A percentile compares a stretch with the other conserved stretches of the same genome.
These are phyloP conservation scores for Pythium aphanidermatum DNA, from an alignment of 352 stramenopile genomes.

Conservation along the genomic window DNA sequence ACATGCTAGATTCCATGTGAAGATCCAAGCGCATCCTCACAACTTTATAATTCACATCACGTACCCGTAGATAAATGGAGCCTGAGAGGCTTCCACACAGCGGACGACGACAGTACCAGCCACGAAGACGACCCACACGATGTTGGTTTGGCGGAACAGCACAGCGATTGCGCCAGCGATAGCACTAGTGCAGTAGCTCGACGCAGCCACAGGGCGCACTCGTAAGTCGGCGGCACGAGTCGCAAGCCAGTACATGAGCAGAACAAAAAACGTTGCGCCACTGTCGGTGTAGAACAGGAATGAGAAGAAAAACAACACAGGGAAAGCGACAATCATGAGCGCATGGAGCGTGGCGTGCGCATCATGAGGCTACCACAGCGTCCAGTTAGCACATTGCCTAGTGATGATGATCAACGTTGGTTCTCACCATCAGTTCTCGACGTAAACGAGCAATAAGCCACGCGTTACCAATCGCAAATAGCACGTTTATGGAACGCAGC, in stretches of 20 bases:
- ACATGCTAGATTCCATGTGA: background rate
- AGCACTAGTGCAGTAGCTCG: constrained; percentile 53
- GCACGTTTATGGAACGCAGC: constrained; percentile 73
- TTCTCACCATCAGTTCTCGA: constrained; percentile 23
- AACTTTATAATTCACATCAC: background rate
- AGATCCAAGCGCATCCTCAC: too few species aligned
- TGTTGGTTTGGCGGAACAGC: constrained; percentile 89
- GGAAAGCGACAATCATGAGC: constrained; percentile 67
- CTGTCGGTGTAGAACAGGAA: constrained; percentile 90
- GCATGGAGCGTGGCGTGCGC: constrained; percentile 53
- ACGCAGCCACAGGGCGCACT: constrained; percentile 22
- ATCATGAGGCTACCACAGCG: constrained; percentile 26
- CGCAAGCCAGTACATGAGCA: constrained; percentile 75
- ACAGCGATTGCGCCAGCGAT: constrained; percentile 63
- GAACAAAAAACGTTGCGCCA: constrained; percentile 82
- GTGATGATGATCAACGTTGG: background rate
- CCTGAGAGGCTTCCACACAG: constrained; percentile 57
- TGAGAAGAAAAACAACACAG: constrained; percentile 82
- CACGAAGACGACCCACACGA: constrained; percentile 88
- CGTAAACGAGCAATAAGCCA: constrained; percentile 49
- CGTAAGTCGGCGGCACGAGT: constrained; percentile 42
- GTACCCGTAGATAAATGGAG: constrained; percentile 70
- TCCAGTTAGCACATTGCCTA: background rate
- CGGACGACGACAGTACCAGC: constrained; percentile 66
- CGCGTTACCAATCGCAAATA: constrained; percentile 63